A percentile compares a stretch with the other conserved stretches of the same genome.
Conservation (phyloP, 2,329 filamentous ascomycete genomes). For the Laburnicola sp. region DNA sequence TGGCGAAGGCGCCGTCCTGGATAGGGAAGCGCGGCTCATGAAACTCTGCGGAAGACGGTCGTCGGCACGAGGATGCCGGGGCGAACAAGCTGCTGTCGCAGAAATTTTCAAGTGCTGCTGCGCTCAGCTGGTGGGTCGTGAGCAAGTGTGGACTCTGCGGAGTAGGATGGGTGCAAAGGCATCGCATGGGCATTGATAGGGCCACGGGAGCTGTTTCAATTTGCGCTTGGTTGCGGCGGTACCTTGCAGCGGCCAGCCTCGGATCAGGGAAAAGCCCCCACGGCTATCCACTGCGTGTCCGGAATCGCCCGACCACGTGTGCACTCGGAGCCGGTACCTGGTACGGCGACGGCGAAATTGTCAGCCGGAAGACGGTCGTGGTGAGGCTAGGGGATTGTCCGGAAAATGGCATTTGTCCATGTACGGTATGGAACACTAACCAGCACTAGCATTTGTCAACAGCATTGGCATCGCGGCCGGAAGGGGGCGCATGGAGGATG, state of each 20-base stretch:
- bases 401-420: conserved; percentile 19
- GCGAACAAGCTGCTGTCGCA: background rate
- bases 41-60: too few relatives aligned
- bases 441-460: background rate
- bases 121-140: conserved; percentile 4
- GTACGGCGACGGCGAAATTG: conserved; percentile 25
- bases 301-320: conserved; percentile 32
- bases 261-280: background rate
- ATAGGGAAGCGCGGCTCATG: too few relatives aligned
- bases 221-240: conserved; percentile 7
- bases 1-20: too few relatives aligned
- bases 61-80: background rate
- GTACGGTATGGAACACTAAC: too few relatives aligned
- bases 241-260: conserved; percentile 14
- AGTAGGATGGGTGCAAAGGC: background rate
- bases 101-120: background rate
- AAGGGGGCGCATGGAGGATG: too few relatives aligned
- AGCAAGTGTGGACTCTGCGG: background rate
- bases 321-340: conserved; percentile 11
- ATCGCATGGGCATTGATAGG: conserved; percentile 2
- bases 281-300: conserved; percentile 13
- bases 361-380: background rate
- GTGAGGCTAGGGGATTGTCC: conserved; percentile 10
- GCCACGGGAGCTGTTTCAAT: conserved; percentile 3
- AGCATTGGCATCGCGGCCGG: too few relatives aligned